Conservation (phyloP, 352 stramenopile genomes). For the Globisporangium emineosum region DNA sequence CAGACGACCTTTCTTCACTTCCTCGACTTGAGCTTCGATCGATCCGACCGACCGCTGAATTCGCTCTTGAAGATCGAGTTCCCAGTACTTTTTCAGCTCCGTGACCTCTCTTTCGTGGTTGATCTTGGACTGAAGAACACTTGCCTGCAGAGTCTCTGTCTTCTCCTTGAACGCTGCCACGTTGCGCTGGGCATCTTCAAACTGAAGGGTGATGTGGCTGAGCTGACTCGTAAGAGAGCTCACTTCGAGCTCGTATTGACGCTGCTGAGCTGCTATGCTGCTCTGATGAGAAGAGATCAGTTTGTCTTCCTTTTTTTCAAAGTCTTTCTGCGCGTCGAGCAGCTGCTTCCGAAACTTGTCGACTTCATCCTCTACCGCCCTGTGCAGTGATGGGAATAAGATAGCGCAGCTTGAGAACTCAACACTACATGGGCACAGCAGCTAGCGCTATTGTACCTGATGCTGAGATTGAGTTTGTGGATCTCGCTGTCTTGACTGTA, state of each 20-base stretch:
- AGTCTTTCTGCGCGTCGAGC: slow-evolving; percentile 40
- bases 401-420: neutral
- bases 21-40: slow-evolving; percentile 60
- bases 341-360: slow-evolving; percentile 54
- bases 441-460: slow-evolving; percentile 24
- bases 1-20: slow-evolving; percentile 57
- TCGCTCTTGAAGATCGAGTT: slow-evolving; percentile 48
- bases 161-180: slow-evolving; percentile 37
- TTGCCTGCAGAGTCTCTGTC: slow-evolving; percentile 40
- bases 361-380: slow-evolving; percentile 38
- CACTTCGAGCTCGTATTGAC: slow-evolving; percentile 42
- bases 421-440: neutral
- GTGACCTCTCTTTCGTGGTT: slow-evolving; percentile 51
- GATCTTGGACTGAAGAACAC: slow-evolving; percentile 46
- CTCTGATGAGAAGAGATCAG: slow-evolving; percentile 35
- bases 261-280: slow-evolving; percentile 25
- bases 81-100: slow-evolving; percentile 51
- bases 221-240: slow-evolving; percentile 46
- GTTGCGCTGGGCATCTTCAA: slow-evolving; percentile 32
- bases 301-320: slow-evolving; percentile 37
- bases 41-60: slow-evolving; percentile 49
- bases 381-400: slow-evolving; percentile 2
- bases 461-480: slow-evolving; percentile 36
- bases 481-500: slow-evolving; percentile 57
- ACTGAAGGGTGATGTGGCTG: slow-evolving; percentile 28